Evolutionary conservation across 768 basidiomycete species (phyloP).

Genomic region (Panus rudis): DNA sequence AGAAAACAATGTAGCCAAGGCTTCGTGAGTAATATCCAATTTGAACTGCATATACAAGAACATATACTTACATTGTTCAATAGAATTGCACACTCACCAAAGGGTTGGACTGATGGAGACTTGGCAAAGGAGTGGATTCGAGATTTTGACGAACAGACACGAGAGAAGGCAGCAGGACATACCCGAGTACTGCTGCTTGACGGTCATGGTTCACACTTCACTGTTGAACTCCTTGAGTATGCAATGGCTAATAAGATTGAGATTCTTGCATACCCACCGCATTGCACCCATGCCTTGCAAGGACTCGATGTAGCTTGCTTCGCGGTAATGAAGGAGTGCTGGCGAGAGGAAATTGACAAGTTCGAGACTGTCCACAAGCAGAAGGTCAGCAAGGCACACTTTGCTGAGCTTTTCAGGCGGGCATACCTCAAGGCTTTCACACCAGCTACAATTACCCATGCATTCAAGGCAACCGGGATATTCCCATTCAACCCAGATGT

Average conservation of each 20-base stretch:
- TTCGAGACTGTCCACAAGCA: slow-evolving; percentile 5
- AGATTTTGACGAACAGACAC: slow-evolving; percentile 28
- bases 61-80: slow-evolving; percentile 1
- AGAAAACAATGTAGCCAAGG: slow-evolving; percentile 29
- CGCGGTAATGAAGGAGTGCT: slow-evolving; percentile 29
- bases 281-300: slow-evolving; percentile 35
- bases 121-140: slow-evolving; percentile 12
- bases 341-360: slow-evolving; percentile 3
- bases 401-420: slow-evolving; percentile 10
- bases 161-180: slow-evolving; percentile 27
- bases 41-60: background rate
- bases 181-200: slow-evolving; percentile 30
- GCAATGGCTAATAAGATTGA: slow-evolving; percentile 29
- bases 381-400: slow-evolving; percentile 11
- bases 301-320: slow-evolving; percentile 41
- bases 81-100: slow-evolving; percentile 14
- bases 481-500: slow-evolving; percentile 14
- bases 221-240: slow-evolving; percentile 27
- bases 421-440: slow-evolving; percentile 13
- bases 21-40: slow-evolving; percentile 27
- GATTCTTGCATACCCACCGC: slow-evolving; percentile 32
- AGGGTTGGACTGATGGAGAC: slow-evolving; percentile 19
- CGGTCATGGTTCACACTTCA: slow-evolving; percentile 37
- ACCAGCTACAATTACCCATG: slow-evolving; percentile 9
- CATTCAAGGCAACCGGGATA: slow-evolving; percentile 13